phyloP scores from a whole-genome alignment of 1,284 basidiomycete genomes.

The Apiotrichum sp. region DNA sequence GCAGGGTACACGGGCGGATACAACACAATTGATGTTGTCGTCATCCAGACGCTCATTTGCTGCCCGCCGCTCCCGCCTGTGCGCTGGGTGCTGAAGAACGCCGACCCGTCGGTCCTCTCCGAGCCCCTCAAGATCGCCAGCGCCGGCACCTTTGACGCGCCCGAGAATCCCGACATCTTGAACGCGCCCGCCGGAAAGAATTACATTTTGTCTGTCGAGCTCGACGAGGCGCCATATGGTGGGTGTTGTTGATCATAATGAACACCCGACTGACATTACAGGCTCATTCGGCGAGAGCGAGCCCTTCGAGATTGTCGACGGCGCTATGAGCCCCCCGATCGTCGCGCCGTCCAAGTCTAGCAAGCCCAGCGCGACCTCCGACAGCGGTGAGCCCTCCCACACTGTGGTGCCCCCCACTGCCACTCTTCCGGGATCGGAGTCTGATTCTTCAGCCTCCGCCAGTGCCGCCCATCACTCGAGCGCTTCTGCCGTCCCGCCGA shows the following conservation, averaged over 20 bases:
- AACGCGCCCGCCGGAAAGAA: background rate
- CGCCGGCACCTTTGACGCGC: background rate
- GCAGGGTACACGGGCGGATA: conserved; percentile 1
- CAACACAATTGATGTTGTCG: background rate
- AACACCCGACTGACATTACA: background rate
- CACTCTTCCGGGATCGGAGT: too few relatives aligned
- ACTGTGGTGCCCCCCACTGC: too few relatives aligned
- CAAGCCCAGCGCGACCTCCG: too few relatives aligned
- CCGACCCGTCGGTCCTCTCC: background rate
- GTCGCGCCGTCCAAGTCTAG: background rate
- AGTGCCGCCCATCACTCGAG: too few relatives aligned
- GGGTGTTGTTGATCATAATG: background rate
- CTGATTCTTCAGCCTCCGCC: too few relatives aligned
- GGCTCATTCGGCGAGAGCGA: background rate
- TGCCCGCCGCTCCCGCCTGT: background rate
- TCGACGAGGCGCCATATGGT: background rate
- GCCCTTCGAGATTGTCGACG: background rate
- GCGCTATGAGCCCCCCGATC: background rate
- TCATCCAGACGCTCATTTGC: conserved; percentile 2
- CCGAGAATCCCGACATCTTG: background rate
- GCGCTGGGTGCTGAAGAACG: background rate
- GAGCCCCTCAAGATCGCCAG: background rate
- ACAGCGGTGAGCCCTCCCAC: background rate
- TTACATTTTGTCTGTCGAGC: background rate
- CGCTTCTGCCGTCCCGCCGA: too few relatives aligned